Evolutionary conservation across 352 stramenopile species (phyloP), one percentile per base, ranked within the genome.

Genomic region (Globisporangium alternatum): DNA sequence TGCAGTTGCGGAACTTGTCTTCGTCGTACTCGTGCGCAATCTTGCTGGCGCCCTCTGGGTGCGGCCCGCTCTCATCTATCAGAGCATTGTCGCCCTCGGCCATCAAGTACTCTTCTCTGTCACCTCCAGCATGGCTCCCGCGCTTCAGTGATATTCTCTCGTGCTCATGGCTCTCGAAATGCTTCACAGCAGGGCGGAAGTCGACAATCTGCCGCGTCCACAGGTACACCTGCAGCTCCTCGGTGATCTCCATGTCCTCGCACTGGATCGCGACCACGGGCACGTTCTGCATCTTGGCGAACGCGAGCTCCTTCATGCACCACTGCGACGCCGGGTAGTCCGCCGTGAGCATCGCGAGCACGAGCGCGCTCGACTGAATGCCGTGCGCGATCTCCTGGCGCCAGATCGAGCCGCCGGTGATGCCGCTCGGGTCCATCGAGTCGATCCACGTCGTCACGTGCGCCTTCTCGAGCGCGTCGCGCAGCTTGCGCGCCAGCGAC

Each of bases 231-330:
- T 95, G 81, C 0, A 95, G 70, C 61, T 95, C 86, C 37, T 95
- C 86, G 0, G 77, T 88, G 51, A 95, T 90, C 39, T 83, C 77
- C 72, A 93, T 90, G 44, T 91, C 77, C 53, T 91, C 85, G 51
- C 81, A 93, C 66, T 90, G 83, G 45, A 95, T 90, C 12, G 82
- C 86, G n/a, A 95, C 83, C 13, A 95, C 86, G 3, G 81, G 82
- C 0, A 92, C 79, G 53, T 93, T 92, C 66, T 92, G 81, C 78
- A 90, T 86, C 55, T 93, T 93, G 22, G 86, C 86, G 61, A 93
- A 93, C 7, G 86, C 86, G 6, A 95, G 67, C 60, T 95, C 86
- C 53, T 93, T 93, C 85, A 95, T 93, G 61, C 86, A 95, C 82
- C 83, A 93, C 56, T 92, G 83, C 8, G 82, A 93, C 35, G 76